A percentile compares a stretch with the other conserved stretches of the same genome.
Conservation (phyloP, 108 stramenopile genomes). For the Cyclotella cryptica region DNA sequence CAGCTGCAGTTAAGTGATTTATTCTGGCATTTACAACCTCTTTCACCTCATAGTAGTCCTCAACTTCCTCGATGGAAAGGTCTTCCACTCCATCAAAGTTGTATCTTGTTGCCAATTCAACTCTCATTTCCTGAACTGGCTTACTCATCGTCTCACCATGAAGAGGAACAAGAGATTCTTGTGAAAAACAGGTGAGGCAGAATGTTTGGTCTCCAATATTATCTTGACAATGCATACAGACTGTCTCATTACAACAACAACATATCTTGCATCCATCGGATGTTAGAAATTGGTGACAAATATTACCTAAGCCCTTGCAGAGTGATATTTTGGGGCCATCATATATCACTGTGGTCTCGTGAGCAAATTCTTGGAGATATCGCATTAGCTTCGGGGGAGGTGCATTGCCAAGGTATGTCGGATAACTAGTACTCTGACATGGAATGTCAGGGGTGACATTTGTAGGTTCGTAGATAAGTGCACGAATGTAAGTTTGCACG, state of each 20-base stretch:
- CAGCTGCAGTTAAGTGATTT: not conserved
- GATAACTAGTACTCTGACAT: no score
- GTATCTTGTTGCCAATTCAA: slow-evolving; percentile 3
- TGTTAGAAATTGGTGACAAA: slow-evolving; percentile 4
- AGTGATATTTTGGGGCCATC: slow-evolving; percentile 3
- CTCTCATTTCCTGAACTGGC: not conserved
- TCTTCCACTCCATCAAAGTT: slow-evolving; percentile 12
- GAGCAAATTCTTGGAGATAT: slow-evolving; percentile 23
- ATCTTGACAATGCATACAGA: slow-evolving; percentile 1
- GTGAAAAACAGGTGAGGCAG: slow-evolving; percentile 10
- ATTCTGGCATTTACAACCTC: not conserved
- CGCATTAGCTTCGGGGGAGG: not conserved
- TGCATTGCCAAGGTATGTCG: not conserved
- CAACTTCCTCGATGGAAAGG: slow-evolving; percentile 8
- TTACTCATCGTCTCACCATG: not conserved
- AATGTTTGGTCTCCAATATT: not conserved
- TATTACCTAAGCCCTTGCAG: not conserved
- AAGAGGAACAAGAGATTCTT: slow-evolving; percentile 12
- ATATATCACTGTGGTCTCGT: not conserved
- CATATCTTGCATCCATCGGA: not conserved
- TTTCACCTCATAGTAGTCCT: not conserved
- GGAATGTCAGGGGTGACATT: no score
- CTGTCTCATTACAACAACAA: not conserved
- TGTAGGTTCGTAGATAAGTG: slow-evolving; percentile 7
- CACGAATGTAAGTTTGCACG: not conserved